Evolutionary conservation across 2,329 filamentous ascomycete species (phyloP).

Genomic region (Acrodontium crateriforme): DNA sequence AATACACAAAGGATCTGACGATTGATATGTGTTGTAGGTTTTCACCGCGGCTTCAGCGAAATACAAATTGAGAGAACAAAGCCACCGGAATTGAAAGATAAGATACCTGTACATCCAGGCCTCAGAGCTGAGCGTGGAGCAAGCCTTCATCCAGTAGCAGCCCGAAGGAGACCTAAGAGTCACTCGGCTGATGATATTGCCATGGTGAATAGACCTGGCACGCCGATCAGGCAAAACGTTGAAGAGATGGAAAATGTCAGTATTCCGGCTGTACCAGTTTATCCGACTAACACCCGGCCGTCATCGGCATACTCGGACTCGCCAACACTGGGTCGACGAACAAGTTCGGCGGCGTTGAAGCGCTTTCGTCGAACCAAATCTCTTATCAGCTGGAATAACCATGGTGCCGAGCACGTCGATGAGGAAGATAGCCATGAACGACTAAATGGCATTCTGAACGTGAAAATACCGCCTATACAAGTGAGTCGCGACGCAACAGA

Average conservation of each 20-base stretch:
- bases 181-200: conserved; percentile 3
- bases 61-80: conserved; percentile 11
- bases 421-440: conserved; percentile 2
- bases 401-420: conserved; percentile 6
- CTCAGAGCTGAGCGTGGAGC: conserved; percentile 1
- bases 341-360: conserved; percentile 4
- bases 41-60: conserved; percentile 3
- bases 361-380: conserved; percentile 10
- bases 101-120: conserved; percentile 1
- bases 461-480: conserved; percentile 9
- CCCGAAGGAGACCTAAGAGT: conserved; percentile 3
- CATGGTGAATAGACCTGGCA: conserved; percentile 8
- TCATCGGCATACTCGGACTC: conserved; percentile 7
- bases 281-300: background rate
- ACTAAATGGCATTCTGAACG: conserved; percentile 9
- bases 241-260: conserved; percentile 9
- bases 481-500: conserved; percentile 6
- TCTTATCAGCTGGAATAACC: conserved; percentile 14
- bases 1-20: conserved; percentile 14
- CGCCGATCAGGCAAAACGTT: conserved; percentile 6
- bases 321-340: conserved; percentile 10
- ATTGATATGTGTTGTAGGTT: conserved; percentile 10
- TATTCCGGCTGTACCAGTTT: conserved; percentile 1
- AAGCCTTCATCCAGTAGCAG: conserved; percentile 2
- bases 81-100: conserved; percentile 7